phyloP scores from a whole-genome alignment of 2,329 filamentous ascomycete species.

The Monilinia fructicola region DNA sequence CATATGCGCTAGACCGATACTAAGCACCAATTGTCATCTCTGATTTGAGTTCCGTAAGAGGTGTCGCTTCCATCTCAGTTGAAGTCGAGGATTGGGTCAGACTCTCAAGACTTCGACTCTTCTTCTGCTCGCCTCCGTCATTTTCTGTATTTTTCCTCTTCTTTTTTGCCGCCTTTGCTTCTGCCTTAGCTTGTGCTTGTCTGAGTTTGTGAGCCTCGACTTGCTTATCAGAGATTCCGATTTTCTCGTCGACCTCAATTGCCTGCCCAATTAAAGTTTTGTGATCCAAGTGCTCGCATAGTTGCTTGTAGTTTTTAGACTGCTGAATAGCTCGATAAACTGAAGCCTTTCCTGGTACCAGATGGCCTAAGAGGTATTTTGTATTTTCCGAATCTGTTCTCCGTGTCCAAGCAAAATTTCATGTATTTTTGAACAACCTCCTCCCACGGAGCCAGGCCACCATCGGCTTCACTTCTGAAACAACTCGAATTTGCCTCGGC shows the following conservation, averaged over 20 bases:
- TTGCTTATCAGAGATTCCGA: slow-evolving; percentile 32
- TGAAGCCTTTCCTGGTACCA: slow-evolving; percentile 77
- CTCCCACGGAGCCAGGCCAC: slow-evolving; percentile 71
- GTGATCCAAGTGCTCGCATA: slow-evolving; percentile 65
- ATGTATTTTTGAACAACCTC: slow-evolving; percentile 78
- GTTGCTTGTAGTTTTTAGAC: slow-evolving; percentile 69
- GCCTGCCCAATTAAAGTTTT: slow-evolving; percentile 64
- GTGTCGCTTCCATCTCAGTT: not conserved
- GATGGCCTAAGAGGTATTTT: slow-evolving; percentile 82
- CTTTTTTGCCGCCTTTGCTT: slow-evolving; percentile 21
- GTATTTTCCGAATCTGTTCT: slow-evolving; percentile 94
- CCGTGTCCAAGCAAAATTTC: slow-evolving; percentile 67
- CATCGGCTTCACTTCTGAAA: slow-evolving; percentile 69
- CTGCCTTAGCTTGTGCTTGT: slow-evolving; percentile 25
- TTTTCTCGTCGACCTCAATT: slow-evolving; percentile 56
- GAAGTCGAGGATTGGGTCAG: not conserved
- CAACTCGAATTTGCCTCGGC: slow-evolving; percentile 90
- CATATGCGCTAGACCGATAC: not conserved
- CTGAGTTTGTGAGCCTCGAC: slow-evolving; percentile 26
- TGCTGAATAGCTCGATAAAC: slow-evolving; percentile 61
- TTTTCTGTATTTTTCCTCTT: slow-evolving; percentile 17
- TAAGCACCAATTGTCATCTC: slow-evolving; percentile 18
- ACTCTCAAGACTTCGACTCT: slow-evolving; percentile 14
- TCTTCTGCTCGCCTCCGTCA: slow-evolving; percentile 16
- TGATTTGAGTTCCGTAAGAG: slow-evolving; percentile 7